phyloP scores from a whole-genome alignment of 2,329 filamentous ascomycete genomes.

The Macrophomina tecta region DNA sequence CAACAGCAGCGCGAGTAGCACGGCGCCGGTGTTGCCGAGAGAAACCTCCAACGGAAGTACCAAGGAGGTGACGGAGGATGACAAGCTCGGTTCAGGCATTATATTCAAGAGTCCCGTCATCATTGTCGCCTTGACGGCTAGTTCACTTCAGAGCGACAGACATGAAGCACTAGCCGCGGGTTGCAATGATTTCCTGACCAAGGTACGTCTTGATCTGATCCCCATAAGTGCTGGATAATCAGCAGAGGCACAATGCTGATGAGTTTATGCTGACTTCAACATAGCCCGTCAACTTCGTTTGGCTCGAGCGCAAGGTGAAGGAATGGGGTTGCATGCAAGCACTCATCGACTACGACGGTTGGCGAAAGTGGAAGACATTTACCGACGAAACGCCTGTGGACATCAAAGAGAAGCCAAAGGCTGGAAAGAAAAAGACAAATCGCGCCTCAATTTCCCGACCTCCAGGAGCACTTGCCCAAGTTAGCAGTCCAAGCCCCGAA shows the following conservation, averaged over 20 bases:
- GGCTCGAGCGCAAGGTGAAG: conserved; percentile 96
- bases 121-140: conserved; percentile 94
- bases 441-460: conserved; percentile 19
- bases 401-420: conserved; percentile 37
- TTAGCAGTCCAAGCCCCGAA: neutral
- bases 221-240: neutral
- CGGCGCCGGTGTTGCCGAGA: conserved; percentile 22
- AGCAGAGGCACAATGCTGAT: neutral
- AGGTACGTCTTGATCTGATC: conserved; percentile 63
- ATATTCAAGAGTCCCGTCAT: conserved; percentile 97
- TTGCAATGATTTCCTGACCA: conserved; percentile 97
- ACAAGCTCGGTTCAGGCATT: conserved; percentile 68
- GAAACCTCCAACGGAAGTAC: conserved; percentile 32
- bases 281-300: conserved; percentile 95
- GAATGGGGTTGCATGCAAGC: conserved; percentile 99
- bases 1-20: conserved; percentile 37
- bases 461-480: neutral
- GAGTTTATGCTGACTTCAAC: neutral
- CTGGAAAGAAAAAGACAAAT: conserved; percentile 28
- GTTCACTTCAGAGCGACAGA: conserved; percentile 90
- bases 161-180: conserved; percentile 94
- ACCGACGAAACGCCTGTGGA: conserved; percentile 42
- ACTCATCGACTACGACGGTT: conserved; percentile 96
- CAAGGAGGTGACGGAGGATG: conserved; percentile 61
- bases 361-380: conserved; percentile 96